A percentile compares a stretch with the other conserved stretches of the same genome.
Conservation (phyloP, 176 grass and related monocot species). For the Musa itinerans region DNA sequence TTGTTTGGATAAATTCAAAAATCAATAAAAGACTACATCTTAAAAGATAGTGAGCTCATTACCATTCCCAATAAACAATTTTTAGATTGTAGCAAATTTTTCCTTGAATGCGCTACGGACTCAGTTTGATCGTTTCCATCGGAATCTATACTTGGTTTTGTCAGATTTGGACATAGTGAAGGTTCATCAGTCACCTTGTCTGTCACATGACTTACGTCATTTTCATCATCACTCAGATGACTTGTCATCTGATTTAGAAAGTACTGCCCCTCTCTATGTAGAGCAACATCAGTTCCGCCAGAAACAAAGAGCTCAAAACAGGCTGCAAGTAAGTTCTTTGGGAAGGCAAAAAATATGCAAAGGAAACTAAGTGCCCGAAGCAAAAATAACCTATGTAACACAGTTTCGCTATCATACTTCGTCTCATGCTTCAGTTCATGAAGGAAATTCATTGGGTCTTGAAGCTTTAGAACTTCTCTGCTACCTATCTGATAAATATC, state of each 20-base stretch:
- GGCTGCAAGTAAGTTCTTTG: constrained; percentile 65
- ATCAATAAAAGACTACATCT: too few species aligned
- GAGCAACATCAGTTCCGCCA: constrained; percentile 41
- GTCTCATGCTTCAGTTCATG: constrained; percentile 46
- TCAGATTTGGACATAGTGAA: constrained; percentile 25
- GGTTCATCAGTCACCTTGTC: constrained; percentile 22
- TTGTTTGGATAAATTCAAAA: too few species aligned
- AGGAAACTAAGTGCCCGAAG: constrained; percentile 61
- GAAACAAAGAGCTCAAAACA: constrained; percentile 66
- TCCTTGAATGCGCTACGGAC: constrained; percentile 20
- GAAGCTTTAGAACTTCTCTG: constrained; percentile 39
- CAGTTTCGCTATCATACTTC: constrained; percentile 28
- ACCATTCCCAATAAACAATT: constrained; percentile 79
- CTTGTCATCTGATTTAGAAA: constrained; percentile 74
- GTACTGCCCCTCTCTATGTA: constrained; percentile 44
- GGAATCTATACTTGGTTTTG: constrained; percentile 20
- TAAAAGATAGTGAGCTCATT: constrained; percentile 8
- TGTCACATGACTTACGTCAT: constrained; percentile 30
- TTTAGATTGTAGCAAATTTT: constrained; percentile 30
- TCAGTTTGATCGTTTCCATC: constrained; percentile 30
- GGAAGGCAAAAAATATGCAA: constrained; percentile 70
- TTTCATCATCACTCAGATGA: constrained; percentile 35
- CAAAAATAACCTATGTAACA: constrained; percentile 53
- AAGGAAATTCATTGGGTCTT: constrained; percentile 47
- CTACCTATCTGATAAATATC: constrained; percentile 56